Evolutionary conservation across 2,329 filamentous ascomycete genomes (phyloP).

Genomic region (Paecilomyces formosus): DNA sequence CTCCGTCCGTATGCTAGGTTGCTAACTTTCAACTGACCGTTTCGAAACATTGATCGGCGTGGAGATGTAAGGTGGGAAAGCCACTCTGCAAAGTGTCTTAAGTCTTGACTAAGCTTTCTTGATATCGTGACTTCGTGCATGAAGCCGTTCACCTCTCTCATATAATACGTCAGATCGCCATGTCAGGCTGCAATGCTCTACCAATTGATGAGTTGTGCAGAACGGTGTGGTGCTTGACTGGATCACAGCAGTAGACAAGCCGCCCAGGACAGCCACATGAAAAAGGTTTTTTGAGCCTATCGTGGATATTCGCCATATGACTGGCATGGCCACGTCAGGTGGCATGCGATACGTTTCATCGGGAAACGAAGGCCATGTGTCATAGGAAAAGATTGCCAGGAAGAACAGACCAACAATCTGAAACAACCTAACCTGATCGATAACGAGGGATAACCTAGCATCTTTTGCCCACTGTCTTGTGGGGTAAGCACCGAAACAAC

Average conservation of each 20-base stretch:
- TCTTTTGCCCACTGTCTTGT: neutral
- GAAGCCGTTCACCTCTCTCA: neutral
- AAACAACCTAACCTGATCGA: neutral
- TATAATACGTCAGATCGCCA: neutral
- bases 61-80: neutral
- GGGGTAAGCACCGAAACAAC: neutral
- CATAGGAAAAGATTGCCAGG: neutral
- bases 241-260: neutral
- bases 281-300: neutral
- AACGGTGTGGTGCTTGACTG: neutral
- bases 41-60: neutral
- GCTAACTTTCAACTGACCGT: neutral
- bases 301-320: neutral
- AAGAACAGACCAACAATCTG: neutral
- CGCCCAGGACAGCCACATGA: neutral
- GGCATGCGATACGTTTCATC: neutral
- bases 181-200: neutral
- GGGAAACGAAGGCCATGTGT: neutral
- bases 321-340: neutral
- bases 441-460: neutral
- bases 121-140: neutral
- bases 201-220: neutral
- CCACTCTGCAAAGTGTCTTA: neutral
- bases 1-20: neutral
- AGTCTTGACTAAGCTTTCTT: neutral